Evolutionary conservation across 78 protist genomes (phyloP), one percentile per base, ranked within the genome.

Genomic region (Chrysochromulina parva): DNA sequence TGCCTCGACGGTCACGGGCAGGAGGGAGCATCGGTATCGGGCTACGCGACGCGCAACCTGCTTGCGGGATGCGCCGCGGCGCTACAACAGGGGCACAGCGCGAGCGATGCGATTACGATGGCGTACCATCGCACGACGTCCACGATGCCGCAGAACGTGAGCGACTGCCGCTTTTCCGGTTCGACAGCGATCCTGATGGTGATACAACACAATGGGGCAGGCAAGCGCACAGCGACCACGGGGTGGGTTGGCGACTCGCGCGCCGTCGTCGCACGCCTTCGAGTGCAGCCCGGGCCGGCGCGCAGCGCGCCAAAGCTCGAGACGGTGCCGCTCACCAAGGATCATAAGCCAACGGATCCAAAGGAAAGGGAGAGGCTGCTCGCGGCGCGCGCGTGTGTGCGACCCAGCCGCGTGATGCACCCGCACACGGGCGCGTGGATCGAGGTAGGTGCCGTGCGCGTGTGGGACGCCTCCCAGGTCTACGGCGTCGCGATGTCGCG

Each of bases 401-500:
- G 24, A 4, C 71, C 71, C 28, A 65, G 71, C 71, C 71, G 71
- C 71, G 71, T 65, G 28, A 9, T 17, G 28, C 24, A 19, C 26
- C 71, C 28, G 9, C 28, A 17, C 28, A 19, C 14, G 9, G 71
- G 71, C 16, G 28, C 71, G 28, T 19, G 9, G 28, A 19, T 65
- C 10, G 71, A 19, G 28, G 24, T 19, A 7, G 71, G 71, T 4
- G 16, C 9, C 28, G 71, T 17, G 26, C 14, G 71, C 9, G 28
- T 65, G 10, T 65, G 71, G 71, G 71, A 65, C 24, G 16, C 14
- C 28, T 19, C 14, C 16, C 28, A 65, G 71, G 17, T 65, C 24
- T 65, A 65, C 26, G 71, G 71, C 71, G 71, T 65, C 71, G 71
- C 71, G 28, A 65, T 65, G 71, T 65, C 71, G 71, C 71, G 71